Evolutionary conservation across 2,329 filamentous ascomycete species (phyloP), one percentile per base, ranked within the genome.

Genomic region (Paraphaeosphaeria sporulosa): DNA sequence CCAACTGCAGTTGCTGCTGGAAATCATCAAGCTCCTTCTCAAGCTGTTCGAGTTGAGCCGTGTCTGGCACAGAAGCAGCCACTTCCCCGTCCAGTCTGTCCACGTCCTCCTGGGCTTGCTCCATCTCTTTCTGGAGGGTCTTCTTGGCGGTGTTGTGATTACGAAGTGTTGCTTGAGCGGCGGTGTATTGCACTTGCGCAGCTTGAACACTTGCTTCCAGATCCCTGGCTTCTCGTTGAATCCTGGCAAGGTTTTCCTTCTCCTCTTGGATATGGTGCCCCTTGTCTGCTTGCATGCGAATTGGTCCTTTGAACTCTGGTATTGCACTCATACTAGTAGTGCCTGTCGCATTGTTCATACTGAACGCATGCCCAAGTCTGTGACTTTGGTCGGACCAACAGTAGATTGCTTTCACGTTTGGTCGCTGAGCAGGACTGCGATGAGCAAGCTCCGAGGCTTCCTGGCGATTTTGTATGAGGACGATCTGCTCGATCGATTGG

Each of bases 201-300:
- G 64, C 63, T 81, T 47, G 84, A 79, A 52, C 53, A 27, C 57
- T 46, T 8, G 62, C 53, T 21, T 74, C 66, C 7, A 76, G 67
- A 10, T 71, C 68, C 6, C 63, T 59, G 1, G 77, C 57, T 32
- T 74, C 71, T 42, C 58, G 73, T 55, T 84, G 82, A 3, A 91
- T 81, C 40, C 87, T 84, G 27, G 83, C 68, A 17, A 87, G 72
- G 21, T 79, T 78, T 40, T 81, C 78, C 58, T 79, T 76, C 64
- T 86, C 83, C 49, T 82, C 67, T 80, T 76, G 81, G 43, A 94
- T 84, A 70, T 92, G 90, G 19, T 85, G 86, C 58, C 87, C 89
- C 27, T 87, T 82, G 71, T 96, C 91, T 0, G 91, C 89, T 71
- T 90, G 90, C 88, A 97, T 96, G n/a, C 93, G 87, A 25, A 90